Conservation (phyloP, 1,284 basidiomycete species). For the Apiotrichum gamsii region DNA sequence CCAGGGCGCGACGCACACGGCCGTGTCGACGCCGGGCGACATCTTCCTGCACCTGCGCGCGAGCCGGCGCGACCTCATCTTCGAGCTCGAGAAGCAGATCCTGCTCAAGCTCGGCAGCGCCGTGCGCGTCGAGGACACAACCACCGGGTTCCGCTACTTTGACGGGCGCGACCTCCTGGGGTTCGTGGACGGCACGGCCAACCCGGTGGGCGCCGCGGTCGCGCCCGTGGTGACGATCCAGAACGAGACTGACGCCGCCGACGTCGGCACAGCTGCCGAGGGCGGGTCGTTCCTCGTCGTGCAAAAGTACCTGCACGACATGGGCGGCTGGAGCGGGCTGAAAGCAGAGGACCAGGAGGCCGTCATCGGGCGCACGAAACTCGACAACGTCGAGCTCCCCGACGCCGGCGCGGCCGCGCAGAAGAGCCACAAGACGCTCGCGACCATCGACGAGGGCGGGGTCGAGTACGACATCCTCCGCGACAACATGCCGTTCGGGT, state of each 20-base stretch:
- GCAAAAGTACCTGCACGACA: conserved; percentile 18
- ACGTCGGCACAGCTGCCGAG: too few relatives aligned
- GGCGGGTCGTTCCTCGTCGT: conserved; percentile 14
- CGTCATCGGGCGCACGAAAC: conserved; percentile 16
- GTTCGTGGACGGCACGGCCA: conserved; percentile 19
- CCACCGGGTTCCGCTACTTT: conserved; percentile 18
- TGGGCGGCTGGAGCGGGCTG: conserved; percentile 9
- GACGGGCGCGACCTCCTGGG: conserved; percentile 18
- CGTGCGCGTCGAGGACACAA: conserved; percentile 8
- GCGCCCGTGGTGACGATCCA: conserved; percentile 1
- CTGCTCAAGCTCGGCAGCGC: conserved; percentile 7
- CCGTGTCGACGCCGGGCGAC: conserved; percentile 12
- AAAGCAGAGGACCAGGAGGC: conserved; percentile 11
- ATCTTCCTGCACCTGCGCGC: conserved; percentile 16
- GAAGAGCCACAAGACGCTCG: conserved; percentile 18
- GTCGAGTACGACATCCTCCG: conserved; percentile 16
- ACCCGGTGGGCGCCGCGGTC: conserved; percentile 12
- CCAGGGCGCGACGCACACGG: conserved; percentile 9
- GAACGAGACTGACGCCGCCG: neutral
- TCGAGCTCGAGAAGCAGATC: conserved; percentile 14
- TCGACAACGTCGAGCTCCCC: conserved; percentile 14
- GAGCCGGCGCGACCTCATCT: conserved; percentile 14
- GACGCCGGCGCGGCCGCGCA: conserved; percentile 8
- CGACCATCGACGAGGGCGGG: conserved; percentile 10
- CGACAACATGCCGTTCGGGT: conserved; percentile 20